A percentile compares a stretch with the other conserved stretches of the same genome.
Conservation (phyloP, 2,329 filamentous ascomycete species). For the Ceratocystis lukuohia region DNA sequence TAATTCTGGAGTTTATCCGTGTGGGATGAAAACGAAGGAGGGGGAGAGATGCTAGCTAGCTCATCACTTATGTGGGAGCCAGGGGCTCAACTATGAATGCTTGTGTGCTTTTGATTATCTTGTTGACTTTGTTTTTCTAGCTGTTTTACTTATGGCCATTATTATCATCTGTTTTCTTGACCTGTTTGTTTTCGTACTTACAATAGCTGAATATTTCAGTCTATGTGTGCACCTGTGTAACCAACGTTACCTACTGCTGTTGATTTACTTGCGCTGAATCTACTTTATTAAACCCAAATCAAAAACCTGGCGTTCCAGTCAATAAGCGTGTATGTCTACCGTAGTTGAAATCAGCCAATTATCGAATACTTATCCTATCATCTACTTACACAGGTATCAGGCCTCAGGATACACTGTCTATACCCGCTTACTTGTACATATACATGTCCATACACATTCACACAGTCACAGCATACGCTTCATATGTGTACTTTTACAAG, state of each 20-base stretch:
- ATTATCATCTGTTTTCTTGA: too few species aligned
- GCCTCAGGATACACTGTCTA: too few species aligned
- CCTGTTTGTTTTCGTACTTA: too few species aligned
- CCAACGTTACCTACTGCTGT: not conserved
- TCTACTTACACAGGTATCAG: too few species aligned
- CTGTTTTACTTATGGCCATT: not conserved
- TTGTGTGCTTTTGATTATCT: not conserved
- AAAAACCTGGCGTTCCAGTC: not conserved
- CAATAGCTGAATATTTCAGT: not conserved
- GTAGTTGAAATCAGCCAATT: too few species aligned
- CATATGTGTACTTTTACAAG: not conserved
- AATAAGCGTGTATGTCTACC: not conserved
- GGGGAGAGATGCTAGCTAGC: not conserved
- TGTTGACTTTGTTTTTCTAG: not conserved
- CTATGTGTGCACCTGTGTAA: not conserved
- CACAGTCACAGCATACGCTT: too few species aligned
- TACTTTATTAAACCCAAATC: not conserved
- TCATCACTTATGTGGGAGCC: not conserved
- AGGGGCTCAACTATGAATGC: not conserved
- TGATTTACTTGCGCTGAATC: not conserved
- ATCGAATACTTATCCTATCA: too few species aligned
- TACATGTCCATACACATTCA: too few species aligned
- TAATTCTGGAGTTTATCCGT: not conserved
- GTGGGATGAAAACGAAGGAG: not conserved
- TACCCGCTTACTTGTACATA: too few species aligned